Evolutionary conservation across 257 asterid genomes (phyloP), one percentile per base, ranked within the genome.

Genomic region (Catharanthus roseus): DNA sequence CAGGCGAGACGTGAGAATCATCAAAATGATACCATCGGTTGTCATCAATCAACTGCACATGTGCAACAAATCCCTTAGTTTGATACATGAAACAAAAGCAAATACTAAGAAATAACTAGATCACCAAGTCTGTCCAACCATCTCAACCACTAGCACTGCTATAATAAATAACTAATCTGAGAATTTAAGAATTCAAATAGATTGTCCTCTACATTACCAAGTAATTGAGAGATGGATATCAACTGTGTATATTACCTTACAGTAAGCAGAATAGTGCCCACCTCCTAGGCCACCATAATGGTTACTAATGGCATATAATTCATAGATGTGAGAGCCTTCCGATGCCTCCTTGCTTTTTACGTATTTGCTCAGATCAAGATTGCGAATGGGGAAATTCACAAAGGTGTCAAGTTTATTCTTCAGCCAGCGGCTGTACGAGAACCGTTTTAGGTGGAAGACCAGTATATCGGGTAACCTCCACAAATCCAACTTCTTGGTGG

Each of bases 271-370:
- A 79, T 95, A 95, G 80, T 91, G 97, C 10, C 99, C 97, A 0
- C 97, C 97, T 61, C 97, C 97, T 44, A 95, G 92, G 79, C 97
- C 95, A 21, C 99, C 99, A 71, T 95, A 95, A 78, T 95, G 99
- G 76, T 95, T 95, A 80, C 97, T 95, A 74, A 95, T 82, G 65
- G 99, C 99, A 74, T 83, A 95, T 57, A 95, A 80, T 84, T 95
- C 97, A 42, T 95, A 95, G 4, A 79, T 82, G 60, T 88, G 80
- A 42, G 89, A 78, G n/a, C 93, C 87, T 63, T 80, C 95, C 57
- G 86, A 78, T 51, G 83, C 83, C 62, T 82, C 90, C 69, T 68
- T 80, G 77, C 92, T 74, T 81, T 84, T 90, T 58, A 89, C 87
- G 70, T 91, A 95, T 47, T 86, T 88, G 93, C 87, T 88, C 51